Evolutionary conservation across 352 stramenopile genomes (phyloP), one percentile per base, ranked within the genome.

Genomic region (Globisporangium heterothallicum): DNA sequence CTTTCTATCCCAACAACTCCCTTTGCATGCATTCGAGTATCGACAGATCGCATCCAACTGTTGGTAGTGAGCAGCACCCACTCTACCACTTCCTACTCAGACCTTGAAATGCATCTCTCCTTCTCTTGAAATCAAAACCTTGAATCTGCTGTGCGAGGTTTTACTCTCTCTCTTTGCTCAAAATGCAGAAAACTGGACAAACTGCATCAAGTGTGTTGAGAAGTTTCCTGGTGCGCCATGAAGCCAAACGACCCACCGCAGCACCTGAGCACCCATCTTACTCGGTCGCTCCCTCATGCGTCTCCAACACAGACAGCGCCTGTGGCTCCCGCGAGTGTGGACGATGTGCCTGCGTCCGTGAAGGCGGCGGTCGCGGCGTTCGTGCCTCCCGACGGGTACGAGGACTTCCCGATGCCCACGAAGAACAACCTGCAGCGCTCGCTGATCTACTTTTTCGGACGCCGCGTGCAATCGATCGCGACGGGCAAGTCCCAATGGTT

Each of bases 341-440:
- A 43, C 22, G 53, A 59, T 26, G 53, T 59, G 2, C 43, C 53
- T 2, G n/a, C 38, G 24, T 26, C 22, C 8, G 58, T 64, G 53
- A 45, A 30, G 9, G 32, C 19, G 13, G 58, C 58, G 4, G 53
- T 64, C 26, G 40, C 13, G 5, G 27, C 19, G 25, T 61, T 64
- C 42, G 58, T 43, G 34, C 29, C 53, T 13, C 58, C 58, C 19
- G 26, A 30, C 18, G 58, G 58, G n/a, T 64, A 35, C 36, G 58
- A 34, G 30, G 52, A 41, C 18, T 58, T 64, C 36, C 52, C 58
- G 16, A 53, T 35, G 24, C 58, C 52, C n/a, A 53, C 52, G 41
- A 64, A 64, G 45, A 64, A 61, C 53, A 64, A 56, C 41, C 51
- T 57, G 14, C 58, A 64, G 58, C 52, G 58, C 10, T 64, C 58